These are phyloP conservation scores for Agastache rugosa DNA, from an alignment of 257 asterid genomes.

Conservation along the genomic window DNA sequence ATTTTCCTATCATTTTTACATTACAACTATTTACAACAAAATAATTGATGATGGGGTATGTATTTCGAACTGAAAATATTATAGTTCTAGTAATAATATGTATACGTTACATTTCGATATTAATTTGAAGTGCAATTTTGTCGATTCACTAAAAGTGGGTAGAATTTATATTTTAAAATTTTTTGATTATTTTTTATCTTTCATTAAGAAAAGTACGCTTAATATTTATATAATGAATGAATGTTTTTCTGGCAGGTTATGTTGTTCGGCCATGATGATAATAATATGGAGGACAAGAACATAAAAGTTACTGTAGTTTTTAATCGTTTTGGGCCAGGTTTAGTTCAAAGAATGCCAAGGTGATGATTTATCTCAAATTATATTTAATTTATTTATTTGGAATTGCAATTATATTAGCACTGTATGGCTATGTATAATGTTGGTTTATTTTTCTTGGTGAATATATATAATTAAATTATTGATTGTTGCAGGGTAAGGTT, in stretches of 20 bases:
- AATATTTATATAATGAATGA: neutral
- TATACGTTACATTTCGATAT: too few species aligned
- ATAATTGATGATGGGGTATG: too few species aligned
- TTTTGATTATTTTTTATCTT: neutral
- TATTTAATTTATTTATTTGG: neutral
- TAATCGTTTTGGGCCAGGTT: conserved; percentile 89
- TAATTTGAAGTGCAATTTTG: too few species aligned
- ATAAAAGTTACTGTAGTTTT: conserved; percentile 80
- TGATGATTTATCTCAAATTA: neutral
- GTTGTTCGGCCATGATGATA: conserved; percentile 75
- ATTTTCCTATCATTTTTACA: too few species aligned
- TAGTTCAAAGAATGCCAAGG: conserved; percentile 85
- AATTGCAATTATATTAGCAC: too few species aligned
- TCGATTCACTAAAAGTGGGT: too few species aligned
- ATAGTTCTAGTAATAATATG: too few species aligned
- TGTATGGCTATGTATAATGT: too few species aligned
- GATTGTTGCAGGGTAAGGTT: conserved; percentile 60
- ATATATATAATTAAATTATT: neutral
- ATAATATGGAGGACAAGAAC: conserved; percentile 55
- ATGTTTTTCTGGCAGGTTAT: conserved; percentile 44
- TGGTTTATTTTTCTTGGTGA: neutral
- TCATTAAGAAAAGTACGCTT: too few species aligned
- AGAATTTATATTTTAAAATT: too few species aligned
- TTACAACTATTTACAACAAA: too few species aligned
- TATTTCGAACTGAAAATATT: too few species aligned